Evolutionary conservation across 179 eudicot species (phyloP), one percentile per base, ranked within the genome.

Genomic region (Beta macrorhiza): DNA sequence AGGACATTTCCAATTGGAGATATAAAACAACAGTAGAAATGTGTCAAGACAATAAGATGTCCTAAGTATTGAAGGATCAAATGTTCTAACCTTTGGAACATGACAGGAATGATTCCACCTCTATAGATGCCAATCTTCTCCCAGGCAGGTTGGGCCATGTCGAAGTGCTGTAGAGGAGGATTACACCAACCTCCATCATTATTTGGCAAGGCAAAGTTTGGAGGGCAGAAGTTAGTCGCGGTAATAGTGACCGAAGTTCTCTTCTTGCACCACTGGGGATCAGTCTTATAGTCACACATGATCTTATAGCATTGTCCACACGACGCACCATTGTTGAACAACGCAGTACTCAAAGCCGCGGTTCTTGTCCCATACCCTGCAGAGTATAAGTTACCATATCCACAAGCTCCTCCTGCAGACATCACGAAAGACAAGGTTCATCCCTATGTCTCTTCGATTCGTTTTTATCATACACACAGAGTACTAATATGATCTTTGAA

Each of bases 61-160:
- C 37, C 37, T 32, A 32, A 32, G 37, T 32, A 12, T 20, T 5
- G 0, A 20, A 72, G 17, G 32, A 11, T 72, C 37, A 72, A 51
- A n/a, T n/a, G 75, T 49, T 20, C 73, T 14, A 29, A 91, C 96
- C 97, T 91, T 82, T 89, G 85, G 74, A 76, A 89, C 37, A 90
- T 56, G 22, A 92, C 96, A 9, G 96, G 96, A 9, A 91, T 83
- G 63, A 92, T 91, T 25, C 96, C 92, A 13, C 91, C 96, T 5
- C 82, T 86, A 70, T 89, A 92, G 71, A 91, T 86, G 10, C 89
- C 96, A 62, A 92, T 92, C 82, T 91, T 88, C 51, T 91, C 92
- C 96, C 96, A 91, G 53, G 96, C 89, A 14, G 96, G 96, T 52
- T 92, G 91, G 51, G 96, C 91, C 96, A 92, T 92, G 79, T 92